These are phyloP conservation scores for Goffeauzyma gilvescens DNA, from an alignment of 768 basidiomycete species.

Conservation along the genomic window DNA sequence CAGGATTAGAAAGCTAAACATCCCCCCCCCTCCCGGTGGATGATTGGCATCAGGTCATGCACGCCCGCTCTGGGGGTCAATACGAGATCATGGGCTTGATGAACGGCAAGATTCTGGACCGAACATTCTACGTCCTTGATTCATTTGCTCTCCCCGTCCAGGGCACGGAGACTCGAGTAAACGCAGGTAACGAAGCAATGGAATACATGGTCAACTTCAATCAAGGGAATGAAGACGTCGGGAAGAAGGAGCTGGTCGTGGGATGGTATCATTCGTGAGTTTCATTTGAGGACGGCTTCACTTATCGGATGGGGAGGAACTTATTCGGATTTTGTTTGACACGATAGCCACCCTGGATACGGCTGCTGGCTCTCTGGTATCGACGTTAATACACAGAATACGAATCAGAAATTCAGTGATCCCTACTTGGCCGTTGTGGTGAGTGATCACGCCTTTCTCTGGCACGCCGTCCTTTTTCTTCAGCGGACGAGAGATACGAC, in stretches of 20 bases:
- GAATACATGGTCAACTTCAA: constrained; percentile 97
- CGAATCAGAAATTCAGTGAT: constrained; percentile 84
- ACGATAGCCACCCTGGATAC: constrained; percentile 64
- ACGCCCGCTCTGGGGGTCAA: constrained; percentile 87
- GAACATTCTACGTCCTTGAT: constrained; percentile 55
- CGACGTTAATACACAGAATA: constrained; percentile 91
- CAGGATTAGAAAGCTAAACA: background rate
- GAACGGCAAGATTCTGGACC: constrained; percentile 67
- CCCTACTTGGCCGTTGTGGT: constrained; percentile 95
- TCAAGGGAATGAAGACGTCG: constrained; percentile 57
- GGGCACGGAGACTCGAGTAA: constrained; percentile 94
- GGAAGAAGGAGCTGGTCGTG: constrained; percentile 28
- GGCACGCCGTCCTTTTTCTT: background rate
- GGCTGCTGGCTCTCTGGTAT: constrained; percentile 99
- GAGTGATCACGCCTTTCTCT: constrained; percentile 26
- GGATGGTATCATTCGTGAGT: constrained; percentile 31
- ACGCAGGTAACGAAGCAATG: constrained; percentile 82
- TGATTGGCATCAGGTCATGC: constrained; percentile 36
- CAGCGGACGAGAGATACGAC: background rate
- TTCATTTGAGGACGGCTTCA: too few relatives aligned
- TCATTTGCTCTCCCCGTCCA: constrained; percentile 93
- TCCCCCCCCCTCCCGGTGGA: background rate
- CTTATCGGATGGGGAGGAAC: too few relatives aligned
- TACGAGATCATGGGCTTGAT: constrained; percentile 99
- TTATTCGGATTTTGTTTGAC: too few relatives aligned